Percentiles rank a stretch among this genome's conserved stretches.
These are phyloP conservation scores for Penicillium sp. DNA, from an alignment of 2,329 filamentous ascomycete genomes.

Conservation along the genomic window DNA sequence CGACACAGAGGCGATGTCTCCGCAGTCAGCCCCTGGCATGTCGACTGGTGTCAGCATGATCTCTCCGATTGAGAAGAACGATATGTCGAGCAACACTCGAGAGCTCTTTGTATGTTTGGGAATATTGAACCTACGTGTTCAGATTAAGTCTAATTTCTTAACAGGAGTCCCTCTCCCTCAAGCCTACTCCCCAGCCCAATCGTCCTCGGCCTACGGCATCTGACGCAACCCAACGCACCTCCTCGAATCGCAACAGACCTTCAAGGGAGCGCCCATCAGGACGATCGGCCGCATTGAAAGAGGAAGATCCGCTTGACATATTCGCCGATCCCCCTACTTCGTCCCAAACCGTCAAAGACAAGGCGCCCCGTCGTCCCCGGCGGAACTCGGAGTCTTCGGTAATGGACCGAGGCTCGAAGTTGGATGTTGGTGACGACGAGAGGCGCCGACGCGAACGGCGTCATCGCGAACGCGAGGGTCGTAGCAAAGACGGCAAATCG, in stretches of 20 bases:
- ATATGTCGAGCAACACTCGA: conserved; percentile 50
- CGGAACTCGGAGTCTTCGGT: conserved; percentile 65
- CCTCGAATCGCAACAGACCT: conserved; percentile 28
- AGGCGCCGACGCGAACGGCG: conserved; percentile 50
- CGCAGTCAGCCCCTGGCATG: conserved; percentile 34
- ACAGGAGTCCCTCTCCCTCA: conserved; percentile 42
- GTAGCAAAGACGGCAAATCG: conserved; percentile 41
- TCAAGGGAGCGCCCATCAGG: conserved; percentile 25
- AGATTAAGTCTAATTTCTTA: conserved; percentile 4
- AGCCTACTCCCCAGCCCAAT: conserved; percentile 33
- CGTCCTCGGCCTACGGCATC: conserved; percentile 35
- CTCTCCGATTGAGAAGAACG: conserved; percentile 37
- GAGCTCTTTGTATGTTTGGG: conserved; percentile 59
- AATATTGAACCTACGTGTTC: conserved; percentile 2
- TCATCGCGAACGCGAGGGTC: conserved; percentile 50
- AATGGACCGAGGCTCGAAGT: conserved; percentile 51
- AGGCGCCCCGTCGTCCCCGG: conserved; percentile 44
- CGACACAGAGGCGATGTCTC: conserved; percentile 40
- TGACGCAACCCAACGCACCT: conserved; percentile 29
- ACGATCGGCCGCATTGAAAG: conserved; percentile 16
- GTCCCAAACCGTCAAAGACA: conserved; percentile 9
- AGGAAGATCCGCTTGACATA: conserved; percentile 45
- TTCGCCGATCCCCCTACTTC: conserved; percentile 48
- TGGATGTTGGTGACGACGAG: conserved; percentile 49
- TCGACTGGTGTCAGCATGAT: conserved; percentile 26